These are phyloP conservation scores for Torrubiella hemipterigena DNA, from an alignment of 2,329 filamentous ascomycete species.

Conservation along the genomic window DNA sequence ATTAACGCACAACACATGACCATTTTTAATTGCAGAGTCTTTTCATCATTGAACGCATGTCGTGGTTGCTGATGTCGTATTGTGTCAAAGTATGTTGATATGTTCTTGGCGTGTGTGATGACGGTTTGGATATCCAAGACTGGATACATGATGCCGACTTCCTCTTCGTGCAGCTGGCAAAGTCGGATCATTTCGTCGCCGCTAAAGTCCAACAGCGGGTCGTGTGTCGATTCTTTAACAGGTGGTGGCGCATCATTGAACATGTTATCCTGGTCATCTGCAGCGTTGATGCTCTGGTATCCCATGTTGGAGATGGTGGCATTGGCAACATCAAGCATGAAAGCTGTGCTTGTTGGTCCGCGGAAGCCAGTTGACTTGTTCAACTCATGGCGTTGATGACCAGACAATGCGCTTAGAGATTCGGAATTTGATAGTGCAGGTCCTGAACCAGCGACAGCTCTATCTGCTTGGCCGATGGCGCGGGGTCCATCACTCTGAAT, in stretches of 20 bases:
- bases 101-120: conserved; percentile 54
- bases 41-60: conserved; percentile 32
- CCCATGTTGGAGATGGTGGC: conserved; percentile 84
- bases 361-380: conserved; percentile 55
- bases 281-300: conserved; percentile 54
- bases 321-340: conserved; percentile 77
- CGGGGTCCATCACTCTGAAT: conserved; percentile 46
- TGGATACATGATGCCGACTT: conserved; percentile 88
- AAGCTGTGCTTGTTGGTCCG: conserved; percentile 75
- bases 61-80: conserved; percentile 20
- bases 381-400: conserved; percentile 26
- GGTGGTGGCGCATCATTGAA: neutral
- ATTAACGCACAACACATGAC: conserved; percentile 68
- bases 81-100: conserved; percentile 61
- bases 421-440: conserved; percentile 26
- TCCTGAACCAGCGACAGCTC: conserved; percentile 20
- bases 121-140: conserved; percentile 64
- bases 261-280: conserved; percentile 41
- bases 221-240: conserved; percentile 24
- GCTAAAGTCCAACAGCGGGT: conserved; percentile 70
- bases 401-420: conserved; percentile 24
- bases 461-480: conserved; percentile 30
- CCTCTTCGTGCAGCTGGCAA: conserved; percentile 73
- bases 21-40: conserved; percentile 66
- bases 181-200: conserved; percentile 72